Conservation (phyloP, 2,329 filamentous ascomycete species). For the Penicillium sp. region DNA sequence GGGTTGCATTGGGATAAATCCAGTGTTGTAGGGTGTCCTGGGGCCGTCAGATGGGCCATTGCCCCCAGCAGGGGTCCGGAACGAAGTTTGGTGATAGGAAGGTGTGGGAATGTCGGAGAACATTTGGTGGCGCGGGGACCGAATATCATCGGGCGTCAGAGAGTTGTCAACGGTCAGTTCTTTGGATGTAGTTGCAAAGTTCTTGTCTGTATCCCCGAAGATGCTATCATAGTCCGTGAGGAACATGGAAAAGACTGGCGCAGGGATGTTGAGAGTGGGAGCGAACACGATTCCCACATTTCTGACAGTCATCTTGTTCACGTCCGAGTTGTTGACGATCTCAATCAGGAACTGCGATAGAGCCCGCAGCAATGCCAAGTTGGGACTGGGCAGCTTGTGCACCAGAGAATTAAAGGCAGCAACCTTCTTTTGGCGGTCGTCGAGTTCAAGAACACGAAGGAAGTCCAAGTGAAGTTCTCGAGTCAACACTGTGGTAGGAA, state of each 20-base stretch:
- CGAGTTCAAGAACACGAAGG: constrained; percentile 77
- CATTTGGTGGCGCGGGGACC: constrained; percentile 66
- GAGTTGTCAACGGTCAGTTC: constrained; percentile 46
- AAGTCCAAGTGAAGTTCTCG: constrained; percentile 89
- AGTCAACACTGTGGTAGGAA: constrained; percentile 88
- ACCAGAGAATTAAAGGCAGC: constrained; percentile 75
- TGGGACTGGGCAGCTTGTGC: constrained; percentile 75
- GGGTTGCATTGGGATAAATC: constrained; percentile 55
- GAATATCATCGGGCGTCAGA: constrained; percentile 59
- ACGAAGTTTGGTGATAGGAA: constrained; percentile 60
- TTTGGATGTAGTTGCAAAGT: constrained; percentile 42
- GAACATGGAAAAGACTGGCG: constrained; percentile 90
- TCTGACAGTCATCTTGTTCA: constrained; percentile 97
- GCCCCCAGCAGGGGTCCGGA: constrained; percentile 38
- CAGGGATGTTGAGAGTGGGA: constrained; percentile 93
- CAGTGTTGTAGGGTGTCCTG: constrained; percentile 48
- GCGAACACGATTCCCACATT: constrained; percentile 99
- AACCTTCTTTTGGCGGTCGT: constrained; percentile 75
- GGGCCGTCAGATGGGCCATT: constrained; percentile 25
- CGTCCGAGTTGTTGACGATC: constrained; percentile 84
- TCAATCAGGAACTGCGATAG: constrained; percentile 86
- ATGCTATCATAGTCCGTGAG: constrained; percentile 86
- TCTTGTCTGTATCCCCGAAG: constrained; percentile 64
- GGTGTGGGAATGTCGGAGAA: constrained; percentile 68
- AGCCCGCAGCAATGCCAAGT: constrained; percentile 79